Evolutionary conservation across 2,329 filamentous ascomycete species (phyloP), one percentile per base, ranked within the genome.

Genomic region (Aureobasidium leucospermi): DNA sequence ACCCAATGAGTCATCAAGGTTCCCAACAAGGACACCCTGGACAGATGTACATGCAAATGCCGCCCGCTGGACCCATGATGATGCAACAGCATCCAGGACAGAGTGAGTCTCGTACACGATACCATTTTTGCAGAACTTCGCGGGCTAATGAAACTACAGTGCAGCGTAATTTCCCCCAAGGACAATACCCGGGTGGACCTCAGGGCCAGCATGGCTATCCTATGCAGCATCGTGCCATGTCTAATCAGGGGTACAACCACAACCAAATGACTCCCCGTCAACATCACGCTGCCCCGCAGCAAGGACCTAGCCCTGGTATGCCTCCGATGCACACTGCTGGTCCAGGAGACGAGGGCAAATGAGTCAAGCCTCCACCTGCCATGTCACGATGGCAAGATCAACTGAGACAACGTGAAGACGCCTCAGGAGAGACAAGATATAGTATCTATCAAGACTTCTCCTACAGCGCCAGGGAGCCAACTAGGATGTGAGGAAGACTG

Each of bases 1-100:
- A 86, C 19, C 90, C 94, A 86, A 97, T 97, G 93, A 89, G 87
- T 68, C 92, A 92, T 65, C 90, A 96, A 75, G 90, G 90, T 59
- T 96, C 92, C 31, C 93, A 96, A 69, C 92, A 96, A 72, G 91
- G 92, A 42, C 90, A 95, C 57, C 43, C 60, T 70, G 78, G 79
- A 49, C 78, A 85, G 77, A 78, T 88, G 83, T 81, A 78, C 64
- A 89, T 92, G 86, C 87, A 87, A 45, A 85, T 80, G 57, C 87
- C 87, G 69, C 89, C 87, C 69, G 87, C 85, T 68, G 87, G 46
- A 29, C 63, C 60, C n/a, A 60, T 62, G 58, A 61, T 61, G 63
- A 62, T 63, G 61, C 60, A 60, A 53, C 63, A 59, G 36, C 64
- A 65, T 19, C 60, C 59, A 2, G 59, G 55, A 52, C 58, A 59